Base-by-base conservation (phyloP, 2,329 filamentous ascomycete species). In the Colletotrichum zoysiae region DNA sequence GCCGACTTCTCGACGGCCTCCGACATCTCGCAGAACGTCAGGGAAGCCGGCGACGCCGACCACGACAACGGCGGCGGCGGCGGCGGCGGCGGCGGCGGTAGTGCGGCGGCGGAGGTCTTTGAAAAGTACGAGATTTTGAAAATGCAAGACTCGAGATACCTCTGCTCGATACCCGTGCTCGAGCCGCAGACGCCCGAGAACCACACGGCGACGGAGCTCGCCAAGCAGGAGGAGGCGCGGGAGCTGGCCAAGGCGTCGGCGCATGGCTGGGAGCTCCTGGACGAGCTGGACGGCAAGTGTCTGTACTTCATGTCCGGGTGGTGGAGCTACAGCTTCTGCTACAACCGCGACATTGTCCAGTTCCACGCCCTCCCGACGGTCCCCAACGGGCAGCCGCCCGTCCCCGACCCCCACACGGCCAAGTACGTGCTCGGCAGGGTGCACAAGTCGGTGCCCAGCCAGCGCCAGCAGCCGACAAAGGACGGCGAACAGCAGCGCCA, bases 251-350 rank as follows among this genome's bases (percentile, higher is more conserved):
- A 93, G 35, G 95, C 95, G 1, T 93, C 92, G 1, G 87, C 90
- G 42, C 91, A 90, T 60, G 95, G 95, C 7, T 93, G 93, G 87
- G 92, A 96, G 77, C 86, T 98, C 30, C 85, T 98, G 62, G 88
- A 89, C 74, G 90, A 91, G 35, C 91, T 98, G 81, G 89, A 95
- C 65, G 92, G 91, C 4, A 88, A 88, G 62, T 98, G 95, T 81
- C 88, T 98, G 74, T 97, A 95, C 84, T 89, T 86, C 74, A 84
- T 95, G 75, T 93, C 91, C 1, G 95, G 95, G 0, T 98, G 95
- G 95, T 98, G 95, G 95, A 96, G 93, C 78, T 98, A 98, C 82
- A 93, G 92, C 76, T 97, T 97, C 81, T 98, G 95, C 85, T 96
- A 97, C 83, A 93, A 93, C 78, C 88, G 91, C 73, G 90, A 95